phyloP scores from a whole-genome alignment of 1,284 basidiomycete species.

The Leucoagaricus sp. region DNA sequence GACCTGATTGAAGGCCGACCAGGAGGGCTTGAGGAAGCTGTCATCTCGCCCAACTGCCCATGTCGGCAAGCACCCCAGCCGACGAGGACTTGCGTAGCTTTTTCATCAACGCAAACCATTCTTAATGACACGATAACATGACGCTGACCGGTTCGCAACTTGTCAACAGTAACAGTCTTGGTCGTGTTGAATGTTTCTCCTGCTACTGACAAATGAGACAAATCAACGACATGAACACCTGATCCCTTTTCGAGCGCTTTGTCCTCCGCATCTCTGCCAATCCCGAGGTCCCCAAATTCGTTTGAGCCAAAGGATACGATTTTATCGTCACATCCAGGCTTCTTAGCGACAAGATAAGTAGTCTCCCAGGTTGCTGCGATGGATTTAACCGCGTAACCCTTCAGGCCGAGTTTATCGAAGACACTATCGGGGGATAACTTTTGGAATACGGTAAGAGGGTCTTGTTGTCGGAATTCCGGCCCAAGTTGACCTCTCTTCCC shows the following conservation, averaged over 20 bases:
- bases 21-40: background rate
- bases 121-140: conserved; percentile 18
- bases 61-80: conserved; percentile 87
- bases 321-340: conserved; percentile 45
- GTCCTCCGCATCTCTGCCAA: conserved; percentile 32
- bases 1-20: background rate
- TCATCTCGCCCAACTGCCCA: conserved; percentile 65
- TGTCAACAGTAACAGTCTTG: conserved; percentile 6
- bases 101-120: conserved; percentile 19
- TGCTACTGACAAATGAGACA: conserved; percentile 39
- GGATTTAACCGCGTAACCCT: conserved; percentile 38
- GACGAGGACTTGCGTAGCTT: conserved; percentile 39
- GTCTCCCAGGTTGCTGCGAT: conserved; percentile 83
- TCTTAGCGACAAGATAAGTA: conserved; percentile 64
- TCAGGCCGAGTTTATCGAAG: conserved; percentile 31
- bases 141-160: conserved; percentile 12
- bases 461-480: conserved; percentile 23
- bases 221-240: conserved; percentile 38
- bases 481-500: conserved; percentile 66
- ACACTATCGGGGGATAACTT: conserved; percentile 41
- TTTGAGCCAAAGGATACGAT: conserved; percentile 82
- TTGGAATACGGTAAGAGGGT: conserved; percentile 42
- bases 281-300: conserved; percentile 81
- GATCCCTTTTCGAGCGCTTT: background rate
- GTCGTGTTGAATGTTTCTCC: conserved; percentile 19